phyloP scores from a whole-genome alignment of 1,139 yeast species.

The Blastobotrys arbuscula region DNA sequence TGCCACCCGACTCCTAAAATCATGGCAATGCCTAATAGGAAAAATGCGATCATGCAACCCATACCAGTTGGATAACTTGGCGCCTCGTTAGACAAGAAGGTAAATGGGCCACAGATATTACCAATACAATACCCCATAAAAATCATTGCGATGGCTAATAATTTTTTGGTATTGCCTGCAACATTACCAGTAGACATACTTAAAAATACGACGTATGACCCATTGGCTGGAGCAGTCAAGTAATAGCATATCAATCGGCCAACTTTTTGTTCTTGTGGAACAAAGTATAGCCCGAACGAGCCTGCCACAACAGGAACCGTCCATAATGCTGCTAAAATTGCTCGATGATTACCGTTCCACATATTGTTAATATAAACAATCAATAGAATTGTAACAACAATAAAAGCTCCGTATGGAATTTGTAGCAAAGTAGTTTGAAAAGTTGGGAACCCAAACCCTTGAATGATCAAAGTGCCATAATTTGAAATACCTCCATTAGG shows the following conservation, averaged over 20 bases:
- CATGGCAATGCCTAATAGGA: constrained; percentile 28
- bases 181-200: constrained; percentile 47
- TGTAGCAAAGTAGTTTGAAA: constrained; percentile 26
- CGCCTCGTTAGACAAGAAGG: constrained; percentile 44
- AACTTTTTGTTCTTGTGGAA: constrained; percentile 18
- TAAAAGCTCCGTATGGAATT: constrained; percentile 28
- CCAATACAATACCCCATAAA: constrained; percentile 53
- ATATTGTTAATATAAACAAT: constrained; percentile 21
- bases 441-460: constrained; percentile 28
- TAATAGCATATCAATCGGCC: constrained; percentile 28
- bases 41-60: constrained; percentile 37
- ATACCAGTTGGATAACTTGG: constrained; percentile 46
- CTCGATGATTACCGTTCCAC: constrained; percentile 15
- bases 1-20: constrained; percentile 31
- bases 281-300: constrained; percentile 25
- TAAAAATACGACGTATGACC: constrained; percentile 45
- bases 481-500: constrained; percentile 45
- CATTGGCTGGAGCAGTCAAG: constrained; percentile 27
- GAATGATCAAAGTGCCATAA: constrained; percentile 29
- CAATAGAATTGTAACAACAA: constrained; percentile 20
- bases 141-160: constrained; percentile 39
- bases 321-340: constrained; percentile 18
- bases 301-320: constrained; percentile 26
- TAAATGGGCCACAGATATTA: constrained; percentile 51
- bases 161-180: constrained; percentile 54